Conservation (phyloP, 148 eudicot genomes). For the Vaccinium vitisidaea region DNA sequence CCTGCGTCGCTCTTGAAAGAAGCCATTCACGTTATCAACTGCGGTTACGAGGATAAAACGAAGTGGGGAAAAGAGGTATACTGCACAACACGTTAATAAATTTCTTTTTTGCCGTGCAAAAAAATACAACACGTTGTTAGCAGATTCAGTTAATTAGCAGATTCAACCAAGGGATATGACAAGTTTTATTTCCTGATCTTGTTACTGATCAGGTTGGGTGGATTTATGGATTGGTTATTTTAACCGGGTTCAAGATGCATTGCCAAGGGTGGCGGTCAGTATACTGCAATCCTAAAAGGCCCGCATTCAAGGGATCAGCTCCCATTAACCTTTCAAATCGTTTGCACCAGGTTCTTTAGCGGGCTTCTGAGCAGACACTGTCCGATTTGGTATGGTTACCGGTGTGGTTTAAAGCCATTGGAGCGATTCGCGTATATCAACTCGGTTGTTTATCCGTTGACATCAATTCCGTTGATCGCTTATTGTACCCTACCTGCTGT, state of each 20-base stretch:
- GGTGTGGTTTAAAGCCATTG: conserved; percentile 80
- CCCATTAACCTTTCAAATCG: conserved; percentile 89
- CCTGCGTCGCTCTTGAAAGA: conserved; percentile 85
- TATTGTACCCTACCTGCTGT: conserved; percentile 93
- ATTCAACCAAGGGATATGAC: no score
- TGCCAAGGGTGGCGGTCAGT: conserved; percentile 98
- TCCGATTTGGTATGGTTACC: conserved; percentile 94
- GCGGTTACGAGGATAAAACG: conserved; percentile 71
- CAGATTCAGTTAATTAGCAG: no score
- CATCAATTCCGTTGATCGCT: conserved; percentile 76
- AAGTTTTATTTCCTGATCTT: background rate
- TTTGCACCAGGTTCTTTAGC: conserved; percentile 93
- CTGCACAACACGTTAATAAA: no score
- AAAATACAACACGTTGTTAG: no score
- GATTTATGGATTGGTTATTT: conserved; percentile 95
- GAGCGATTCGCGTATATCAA: conserved; percentile 90
- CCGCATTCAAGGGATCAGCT: conserved; percentile 44
- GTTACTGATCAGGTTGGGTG: conserved; percentile 68
- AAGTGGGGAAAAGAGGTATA: no score
- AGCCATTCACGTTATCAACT: conserved; percentile 96
- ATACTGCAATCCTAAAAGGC: conserved; percentile 84
- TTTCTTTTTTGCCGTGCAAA: no score
- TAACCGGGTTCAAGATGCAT: conserved; percentile 98
- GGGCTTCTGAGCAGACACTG: conserved; percentile 93
- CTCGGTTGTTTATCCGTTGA: conserved; percentile 89